Conservation (phyloP, 805 yeast species). For the Yarrowia bubula region DNA sequence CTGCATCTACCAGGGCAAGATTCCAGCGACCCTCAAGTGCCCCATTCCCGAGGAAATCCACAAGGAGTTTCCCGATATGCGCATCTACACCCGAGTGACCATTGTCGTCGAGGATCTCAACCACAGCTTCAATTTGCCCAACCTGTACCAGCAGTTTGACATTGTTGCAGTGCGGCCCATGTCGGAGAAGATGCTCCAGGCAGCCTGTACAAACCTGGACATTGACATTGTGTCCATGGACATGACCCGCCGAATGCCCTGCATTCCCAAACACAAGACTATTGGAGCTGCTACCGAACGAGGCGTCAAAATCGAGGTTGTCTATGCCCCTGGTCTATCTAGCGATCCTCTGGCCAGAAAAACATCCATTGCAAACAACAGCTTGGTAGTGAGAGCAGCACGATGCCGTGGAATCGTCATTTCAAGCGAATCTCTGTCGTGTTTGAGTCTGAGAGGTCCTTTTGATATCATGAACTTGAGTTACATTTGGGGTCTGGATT, state of each 20-base stretch:
- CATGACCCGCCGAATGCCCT: constrained; percentile 62
- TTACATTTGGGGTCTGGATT: constrained; percentile 67
- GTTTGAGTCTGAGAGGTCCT: constrained; percentile 59
- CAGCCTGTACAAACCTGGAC: constrained; percentile 72
- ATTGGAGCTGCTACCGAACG: constrained; percentile 78
- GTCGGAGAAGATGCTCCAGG: constrained; percentile 73
- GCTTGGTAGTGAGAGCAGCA: constrained; percentile 75
- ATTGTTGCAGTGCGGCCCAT: constrained; percentile 77
- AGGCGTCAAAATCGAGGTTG: constrained; percentile 79
- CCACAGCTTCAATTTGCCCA: constrained; percentile 61
- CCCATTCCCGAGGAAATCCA: constrained; percentile 43
- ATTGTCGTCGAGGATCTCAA: constrained; percentile 73
- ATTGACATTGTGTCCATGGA: constrained; percentile 78
- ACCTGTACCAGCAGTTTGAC: constrained; percentile 57
- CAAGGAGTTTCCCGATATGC: constrained; percentile 44
- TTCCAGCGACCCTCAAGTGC: constrained; percentile 35
- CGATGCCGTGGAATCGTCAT: constrained; percentile 76
- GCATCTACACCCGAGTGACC: constrained; percentile 69
- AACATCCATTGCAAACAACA: constrained; percentile 65
- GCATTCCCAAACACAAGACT: constrained; percentile 77
- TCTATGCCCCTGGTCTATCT: constrained; percentile 44
- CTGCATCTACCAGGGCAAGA: constrained; percentile 41
- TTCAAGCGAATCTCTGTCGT: constrained; percentile 65
- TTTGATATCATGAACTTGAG: constrained; percentile 67
- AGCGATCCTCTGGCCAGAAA: constrained; percentile 47